phyloP scores from a whole-genome alignment of 129 eudicot genomes.

The Gnaphalium uliginosum region DNA sequence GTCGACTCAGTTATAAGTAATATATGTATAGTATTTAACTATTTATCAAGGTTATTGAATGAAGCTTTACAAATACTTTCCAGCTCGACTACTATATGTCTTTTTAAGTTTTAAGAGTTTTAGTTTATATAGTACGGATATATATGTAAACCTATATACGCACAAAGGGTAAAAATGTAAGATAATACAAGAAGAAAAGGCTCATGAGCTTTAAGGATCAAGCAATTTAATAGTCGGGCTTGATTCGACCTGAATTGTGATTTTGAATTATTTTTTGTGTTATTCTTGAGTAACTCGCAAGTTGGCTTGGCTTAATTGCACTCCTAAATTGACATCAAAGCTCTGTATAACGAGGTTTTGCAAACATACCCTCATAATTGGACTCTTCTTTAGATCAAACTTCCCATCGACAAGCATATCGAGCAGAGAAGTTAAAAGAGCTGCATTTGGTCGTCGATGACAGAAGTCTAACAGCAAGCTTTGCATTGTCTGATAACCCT shows the following conservation, averaged over 20 bases:
- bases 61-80: background rate
- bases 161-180: background rate
- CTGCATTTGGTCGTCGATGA: conserved; percentile 78
- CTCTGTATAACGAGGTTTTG: background rate
- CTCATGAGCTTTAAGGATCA: background rate
- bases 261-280: background rate
- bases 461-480: conserved; percentile 88
- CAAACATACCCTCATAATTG: conserved; percentile 63
- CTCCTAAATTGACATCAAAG: background rate
- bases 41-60: background rate
- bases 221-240: background rate
- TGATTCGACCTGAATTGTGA: background rate
- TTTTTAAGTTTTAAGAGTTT: background rate
- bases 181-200: background rate
- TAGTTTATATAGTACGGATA: background rate
- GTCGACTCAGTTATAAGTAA: no score
- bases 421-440: conserved; percentile 69
- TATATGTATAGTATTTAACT: background rate
- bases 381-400: conserved; percentile 66
- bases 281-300: background rate
- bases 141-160: background rate
- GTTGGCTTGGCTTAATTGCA: background rate
- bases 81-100: background rate
- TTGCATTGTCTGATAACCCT: conserved; percentile 78
- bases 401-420: conserved; percentile 99